Percentiles rank a stretch among this genome's conserved stretches.
phyloP scores from a whole-genome alignment of 805 yeast genomes.

The Candida tallmaniae region DNA sequence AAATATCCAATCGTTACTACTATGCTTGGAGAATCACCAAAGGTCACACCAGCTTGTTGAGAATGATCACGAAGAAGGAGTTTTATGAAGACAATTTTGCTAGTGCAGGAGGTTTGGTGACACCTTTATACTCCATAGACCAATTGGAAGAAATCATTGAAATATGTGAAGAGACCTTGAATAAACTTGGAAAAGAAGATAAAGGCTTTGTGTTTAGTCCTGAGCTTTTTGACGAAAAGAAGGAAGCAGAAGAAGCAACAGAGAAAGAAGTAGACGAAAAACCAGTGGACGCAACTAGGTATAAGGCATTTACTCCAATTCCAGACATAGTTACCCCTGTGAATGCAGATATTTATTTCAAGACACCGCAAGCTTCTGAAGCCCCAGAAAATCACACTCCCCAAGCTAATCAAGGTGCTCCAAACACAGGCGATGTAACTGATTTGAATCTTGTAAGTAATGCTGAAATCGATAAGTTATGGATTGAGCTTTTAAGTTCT shows the following conservation, averaged over 20 bases:
- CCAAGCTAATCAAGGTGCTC: background rate
- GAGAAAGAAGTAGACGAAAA: background rate
- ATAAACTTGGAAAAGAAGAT: constrained; percentile 18
- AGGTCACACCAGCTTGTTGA: constrained; percentile 28
- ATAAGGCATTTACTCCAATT: background rate
- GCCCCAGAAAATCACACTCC: background rate
- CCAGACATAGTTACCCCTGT: background rate
- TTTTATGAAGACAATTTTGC: constrained; percentile 23
- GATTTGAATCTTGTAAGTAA: constrained; percentile 18
- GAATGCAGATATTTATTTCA: background rate
- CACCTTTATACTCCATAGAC: constrained; percentile 13
- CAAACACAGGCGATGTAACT: background rate
- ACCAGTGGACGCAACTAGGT: background rate
- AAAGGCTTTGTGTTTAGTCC: constrained; percentile 8
- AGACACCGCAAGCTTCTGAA: background rate
- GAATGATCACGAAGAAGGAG: constrained; percentile 23
- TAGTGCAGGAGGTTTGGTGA: constrained; percentile 11
- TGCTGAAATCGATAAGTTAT: constrained; percentile 29
- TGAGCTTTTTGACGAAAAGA: constrained; percentile 8
- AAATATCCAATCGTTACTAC: constrained; percentile 33
- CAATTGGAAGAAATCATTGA: constrained; percentile 24
- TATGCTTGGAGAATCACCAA: constrained; percentile 39
- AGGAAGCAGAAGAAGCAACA: constrained; percentile 1
- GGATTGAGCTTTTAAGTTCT: constrained; percentile 31
- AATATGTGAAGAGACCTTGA: constrained; percentile 22